Evolutionary conservation across 2,329 filamentous ascomycete species (phyloP).

Genomic region (Trichoderma sp.): DNA sequence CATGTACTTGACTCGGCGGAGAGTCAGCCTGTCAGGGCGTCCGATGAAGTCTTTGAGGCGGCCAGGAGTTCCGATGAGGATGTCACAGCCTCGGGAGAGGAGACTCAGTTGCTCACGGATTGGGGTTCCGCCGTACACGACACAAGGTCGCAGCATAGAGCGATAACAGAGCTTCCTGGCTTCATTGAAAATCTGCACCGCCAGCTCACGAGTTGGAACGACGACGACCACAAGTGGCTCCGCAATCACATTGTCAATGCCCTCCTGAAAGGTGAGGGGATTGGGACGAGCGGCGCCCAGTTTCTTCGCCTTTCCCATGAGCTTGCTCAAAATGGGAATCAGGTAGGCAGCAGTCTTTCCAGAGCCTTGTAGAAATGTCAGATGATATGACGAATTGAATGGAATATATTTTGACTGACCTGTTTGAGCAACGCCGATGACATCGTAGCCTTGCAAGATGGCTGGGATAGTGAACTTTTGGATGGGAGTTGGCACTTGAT

Average conservation of each 20-base stretch:
- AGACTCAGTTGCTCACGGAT: conserved; percentile 67
- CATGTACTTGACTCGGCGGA: conserved; percentile 74
- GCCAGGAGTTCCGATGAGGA: conserved; percentile 85
- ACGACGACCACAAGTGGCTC: conserved; percentile 88
- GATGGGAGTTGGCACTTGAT: conserved; percentile 75
- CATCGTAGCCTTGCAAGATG: conserved; percentile 71
- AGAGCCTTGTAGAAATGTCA: conserved; percentile 60
- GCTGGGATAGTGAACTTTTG: conserved; percentile 83
- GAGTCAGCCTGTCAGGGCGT: conserved; percentile 63
- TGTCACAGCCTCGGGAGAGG: conserved; percentile 79
- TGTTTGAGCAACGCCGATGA: conserved; percentile 89
- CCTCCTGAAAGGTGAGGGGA: conserved; percentile 52
- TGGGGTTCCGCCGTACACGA: conserved; percentile 82
- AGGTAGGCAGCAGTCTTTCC: conserved; percentile 95
- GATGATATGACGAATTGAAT: not conserved
- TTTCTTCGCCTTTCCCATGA: conserved; percentile 96
- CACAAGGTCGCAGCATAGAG: conserved; percentile 88
- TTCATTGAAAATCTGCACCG: conserved; percentile 93
- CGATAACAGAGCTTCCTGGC: conserved; percentile 90
- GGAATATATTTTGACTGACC: conserved; percentile 50
- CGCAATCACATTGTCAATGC: conserved; percentile 57
- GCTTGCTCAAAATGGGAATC: conserved; percentile 79
- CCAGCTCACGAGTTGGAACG: conserved; percentile 83
- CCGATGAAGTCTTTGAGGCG: conserved; percentile 82
- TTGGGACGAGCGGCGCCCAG: conserved; percentile 76